Conservation (phyloP, 23 red algal species). For the Cyanidiococcus yangmingshanensis region DNA sequence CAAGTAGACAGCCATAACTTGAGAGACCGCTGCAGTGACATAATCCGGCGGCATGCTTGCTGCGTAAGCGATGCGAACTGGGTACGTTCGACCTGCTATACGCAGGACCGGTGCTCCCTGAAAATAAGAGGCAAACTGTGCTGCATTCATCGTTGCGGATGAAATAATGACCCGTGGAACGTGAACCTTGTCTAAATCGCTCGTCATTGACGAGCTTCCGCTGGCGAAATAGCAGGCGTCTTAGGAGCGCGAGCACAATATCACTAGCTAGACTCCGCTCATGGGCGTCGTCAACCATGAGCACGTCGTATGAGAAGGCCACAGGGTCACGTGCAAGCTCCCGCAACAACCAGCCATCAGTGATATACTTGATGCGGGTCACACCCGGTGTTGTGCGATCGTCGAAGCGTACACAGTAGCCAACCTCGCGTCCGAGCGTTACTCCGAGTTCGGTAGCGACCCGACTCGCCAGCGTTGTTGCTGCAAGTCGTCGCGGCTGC, state of each 20-base stretch:
- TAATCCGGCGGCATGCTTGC: not conserved
- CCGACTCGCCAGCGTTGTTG: slow-evolving; percentile 54
- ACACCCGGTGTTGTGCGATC: slow-evolving; percentile 5
- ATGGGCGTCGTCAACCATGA: slow-evolving; percentile 90
- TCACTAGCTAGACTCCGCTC: slow-evolving; percentile 75
- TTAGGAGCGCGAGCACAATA: slow-evolving; percentile 58
- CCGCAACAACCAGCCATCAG: slow-evolving; percentile 72
- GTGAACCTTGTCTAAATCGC: not conserved
- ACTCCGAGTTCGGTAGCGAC: slow-evolving; percentile 67
- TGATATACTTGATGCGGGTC: slow-evolving; percentile 52
- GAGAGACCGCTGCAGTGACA: not conserved
- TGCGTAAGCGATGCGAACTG: slow-evolving; percentile 17
- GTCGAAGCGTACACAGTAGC: slow-evolving; percentile 61
- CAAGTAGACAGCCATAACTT: not conserved
- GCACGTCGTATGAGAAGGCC: slow-evolving; percentile 42
- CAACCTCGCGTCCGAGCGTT: slow-evolving; percentile 38
- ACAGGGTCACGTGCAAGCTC: slow-evolving; percentile 47
- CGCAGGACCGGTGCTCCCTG: not conserved
- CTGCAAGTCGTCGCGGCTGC: slow-evolving; percentile 82
- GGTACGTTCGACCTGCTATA: slow-evolving; percentile 2
- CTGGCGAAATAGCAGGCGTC: slow-evolving; percentile 35
- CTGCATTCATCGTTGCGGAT: not conserved
- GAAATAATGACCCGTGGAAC: not conserved
- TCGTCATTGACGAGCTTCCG: slow-evolving; percentile 10
- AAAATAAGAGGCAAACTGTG: not conserved